Base-by-base conservation (phyloP, 1,139 yeast species). In the Protomyces inundatus region DNA sequence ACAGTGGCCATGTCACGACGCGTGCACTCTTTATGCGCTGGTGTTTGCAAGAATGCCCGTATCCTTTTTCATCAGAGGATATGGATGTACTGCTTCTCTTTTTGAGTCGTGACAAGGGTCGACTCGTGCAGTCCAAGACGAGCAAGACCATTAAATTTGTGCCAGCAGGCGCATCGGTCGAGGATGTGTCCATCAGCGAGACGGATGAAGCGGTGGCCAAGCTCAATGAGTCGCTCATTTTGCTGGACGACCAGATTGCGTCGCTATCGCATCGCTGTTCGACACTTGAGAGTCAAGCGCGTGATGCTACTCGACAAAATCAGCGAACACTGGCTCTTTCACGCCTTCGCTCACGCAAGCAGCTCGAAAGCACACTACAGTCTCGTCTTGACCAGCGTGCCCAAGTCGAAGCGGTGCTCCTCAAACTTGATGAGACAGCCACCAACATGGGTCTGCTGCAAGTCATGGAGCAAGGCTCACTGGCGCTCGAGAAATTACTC, bases 201-300 rank as follows among this genome's bases (percentile, higher is more conserved):
- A 39, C 62, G n/a, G 62, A 58, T 39, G 53, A 36, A n/a, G 62
- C 62, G 12, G 32, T 51, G 5, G 53, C 62, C 14, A 56, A 58
- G 23, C n/a, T 58, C 23, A 40, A 52, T 23, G 35, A 30, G 9
- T 33, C 56, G 23, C 6, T 40, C 16, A 56, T 32, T 5, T 12
- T 12, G 32, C 30, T 40, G 42, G 35, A 35, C 6, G 42, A 39
- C 36, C 52, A 45, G 14, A 23, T 42, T n/a, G 52, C 30, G 36
- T n/a, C 39, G 10, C 34, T 58, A 10, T 12, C 33, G 12, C 46
- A 32, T 9, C 54, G 39, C 33, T 37, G 50, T 16, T 6, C 34
- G 5, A n/a, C 34, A 1, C 46, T 55, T 2, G 23, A 16, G 16
- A 9, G 30, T 14, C n/a, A 16, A 10, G 36, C 50, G n/a, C 10